Conservation (phyloP, 129 eudicot species). For the Artemisia tridentata region DNA sequence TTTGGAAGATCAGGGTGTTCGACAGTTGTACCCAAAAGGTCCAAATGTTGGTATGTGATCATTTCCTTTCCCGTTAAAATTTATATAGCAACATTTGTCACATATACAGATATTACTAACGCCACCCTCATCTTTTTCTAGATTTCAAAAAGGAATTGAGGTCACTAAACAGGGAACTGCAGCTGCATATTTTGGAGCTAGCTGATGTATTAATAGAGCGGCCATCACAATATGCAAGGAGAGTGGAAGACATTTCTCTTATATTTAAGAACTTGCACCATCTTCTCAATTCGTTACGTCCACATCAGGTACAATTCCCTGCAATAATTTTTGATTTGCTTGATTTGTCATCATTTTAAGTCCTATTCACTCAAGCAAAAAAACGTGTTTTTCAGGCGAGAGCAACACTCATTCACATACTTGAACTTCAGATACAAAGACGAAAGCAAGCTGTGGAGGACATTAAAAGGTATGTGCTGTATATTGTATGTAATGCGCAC, state of each 20-base stretch:
- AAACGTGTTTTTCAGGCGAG: conserved; percentile 51
- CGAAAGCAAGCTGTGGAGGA: conserved; percentile 91
- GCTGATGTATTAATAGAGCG: conserved; percentile 82
- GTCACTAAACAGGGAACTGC: conserved; percentile 88
- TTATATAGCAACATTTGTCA: not conserved
- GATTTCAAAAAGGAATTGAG: conserved; percentile 90
- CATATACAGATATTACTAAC: not conserved
- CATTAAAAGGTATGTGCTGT: conserved; percentile 62
- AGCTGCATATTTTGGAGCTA: conserved; percentile 78
- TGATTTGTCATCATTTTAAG: not conserved
- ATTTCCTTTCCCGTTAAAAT: not conserved
- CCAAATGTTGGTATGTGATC: conserved; percentile 66
- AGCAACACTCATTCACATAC: conserved; percentile 84
- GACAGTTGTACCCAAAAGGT: conserved; percentile 80
- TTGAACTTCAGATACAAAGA: conserved; percentile 83
- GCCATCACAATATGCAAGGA: conserved; percentile 90
- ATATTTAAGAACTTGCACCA: conserved; percentile 87
- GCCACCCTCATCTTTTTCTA: conserved; percentile 18
- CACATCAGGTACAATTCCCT: conserved; percentile 63
- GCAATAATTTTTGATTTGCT: not conserved
- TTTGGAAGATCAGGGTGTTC: conserved; percentile 92
- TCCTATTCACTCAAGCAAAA: not conserved
- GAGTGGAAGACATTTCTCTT: conserved; percentile 91
- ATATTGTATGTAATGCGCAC: not conserved
- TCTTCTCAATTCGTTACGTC: conserved; percentile 82